Evolutionary conservation across 2,329 filamentous ascomycete species (phyloP), one percentile per base, ranked within the genome.

Genomic region (Colletotrichum cereale): DNA sequence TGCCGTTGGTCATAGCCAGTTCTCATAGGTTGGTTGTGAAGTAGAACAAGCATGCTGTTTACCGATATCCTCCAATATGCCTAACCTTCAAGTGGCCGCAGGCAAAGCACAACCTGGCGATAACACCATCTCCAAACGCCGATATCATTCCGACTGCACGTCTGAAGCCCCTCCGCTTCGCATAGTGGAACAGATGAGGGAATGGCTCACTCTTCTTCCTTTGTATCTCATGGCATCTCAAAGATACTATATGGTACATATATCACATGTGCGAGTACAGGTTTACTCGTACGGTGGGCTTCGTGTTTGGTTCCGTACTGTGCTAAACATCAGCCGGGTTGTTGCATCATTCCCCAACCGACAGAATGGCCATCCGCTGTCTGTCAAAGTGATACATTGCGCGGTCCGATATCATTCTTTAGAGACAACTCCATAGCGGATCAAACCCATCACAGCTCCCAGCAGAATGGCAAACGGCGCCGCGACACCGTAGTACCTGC

Each of bases 391-490:
- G 16, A 16, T 18, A 26, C 14, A 24, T 14, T 40, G 55, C n/a
- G 10, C 11, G 18, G 2, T 18, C 8, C 34, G 4, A 12, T 5
- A 34, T 44, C 21, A 71, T 21, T 24, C 57, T 36, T 58, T 68
- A n/a, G 66, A 60, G 11, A 75, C 77, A 55, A 81, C 75, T 8
- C 73, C 79, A 62, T 80, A 80, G 73, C 78, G 75, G 7, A 78
- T 70, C 69, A 83, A 66, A 0, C 81, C 82, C 75, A 83, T 74
- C 1, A 77, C 75, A 0, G 77, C 80, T 0, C 81, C 81, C 2
- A 80, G 38, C 7, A 80, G 7, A 47, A 83, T 82, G 1, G 78
- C 77, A 14, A 79, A 67, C 0, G 81, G 80, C 4, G 81, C 76
- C 11, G 74, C 76, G 6, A 82, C 57, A 1, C 76, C 72, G 66